Evolutionary conservation across 768 basidiomycete genomes (phyloP).

Genomic region (Strobilomyces dryophilus): DNA sequence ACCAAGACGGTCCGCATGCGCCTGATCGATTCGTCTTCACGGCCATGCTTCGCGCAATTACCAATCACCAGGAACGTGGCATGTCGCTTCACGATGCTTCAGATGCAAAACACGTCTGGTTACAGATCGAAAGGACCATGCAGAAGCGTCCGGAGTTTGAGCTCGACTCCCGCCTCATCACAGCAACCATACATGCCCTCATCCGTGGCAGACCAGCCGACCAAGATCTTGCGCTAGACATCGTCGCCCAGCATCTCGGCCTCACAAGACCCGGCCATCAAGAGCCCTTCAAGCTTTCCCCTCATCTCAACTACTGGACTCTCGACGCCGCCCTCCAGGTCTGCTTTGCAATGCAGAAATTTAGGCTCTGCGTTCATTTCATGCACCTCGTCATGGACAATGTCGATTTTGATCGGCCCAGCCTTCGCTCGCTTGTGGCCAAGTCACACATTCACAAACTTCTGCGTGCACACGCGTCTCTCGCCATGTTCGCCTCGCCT

Average conservation of each 20-base stretch:
- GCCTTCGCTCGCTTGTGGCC: slow-evolving; percentile 40
- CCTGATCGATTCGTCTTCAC: slow-evolving; percentile 61
- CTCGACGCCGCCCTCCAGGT: slow-evolving; percentile 53
- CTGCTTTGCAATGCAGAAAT: slow-evolving; percentile 48
- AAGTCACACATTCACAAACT: slow-evolving; percentile 58
- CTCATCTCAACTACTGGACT: slow-evolving; percentile 43
- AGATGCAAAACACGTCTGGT: slow-evolving; percentile 72
- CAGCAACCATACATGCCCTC: slow-evolving; percentile 52
- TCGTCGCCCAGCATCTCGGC: slow-evolving; percentile 60
- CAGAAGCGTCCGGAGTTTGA: slow-evolving; percentile 42
- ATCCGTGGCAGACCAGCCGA: slow-evolving; percentile 54
- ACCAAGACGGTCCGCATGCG: slow-evolving; percentile 56
- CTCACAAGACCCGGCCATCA: slow-evolving; percentile 47
- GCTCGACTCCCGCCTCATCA: slow-evolving; percentile 52
- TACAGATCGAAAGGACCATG: slow-evolving; percentile 51
- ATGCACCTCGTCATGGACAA: slow-evolving; percentile 53
- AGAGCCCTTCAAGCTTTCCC: slow-evolving; percentile 31
- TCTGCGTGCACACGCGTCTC: slow-evolving; percentile 46
- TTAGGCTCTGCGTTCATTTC: slow-evolving; percentile 50
- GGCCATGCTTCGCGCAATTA: slow-evolving; percentile 56
- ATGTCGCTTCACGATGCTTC: slow-evolving; percentile 42
- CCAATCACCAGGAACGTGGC: slow-evolving; percentile 16
- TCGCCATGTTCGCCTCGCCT: slow-evolving; percentile 38
- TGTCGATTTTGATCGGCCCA: slow-evolving; percentile 16
- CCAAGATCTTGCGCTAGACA: slow-evolving; percentile 61